Evolutionary conservation across 495 filamentous ascomycete genomes (phyloP).

Genomic region (Daldinia loculata): DNA sequence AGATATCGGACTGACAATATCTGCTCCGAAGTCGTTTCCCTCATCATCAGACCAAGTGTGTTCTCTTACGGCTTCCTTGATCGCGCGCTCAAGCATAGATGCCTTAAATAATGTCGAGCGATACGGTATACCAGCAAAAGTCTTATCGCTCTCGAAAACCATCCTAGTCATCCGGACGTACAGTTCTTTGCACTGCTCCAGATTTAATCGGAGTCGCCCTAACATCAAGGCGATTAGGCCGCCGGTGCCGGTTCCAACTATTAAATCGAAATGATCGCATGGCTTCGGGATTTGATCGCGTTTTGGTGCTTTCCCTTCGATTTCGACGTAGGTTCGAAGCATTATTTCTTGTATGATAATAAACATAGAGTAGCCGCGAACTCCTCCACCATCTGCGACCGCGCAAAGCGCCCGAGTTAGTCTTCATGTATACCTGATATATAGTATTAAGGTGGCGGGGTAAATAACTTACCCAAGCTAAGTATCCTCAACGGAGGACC

Average conservation of each 20-base stretch:
- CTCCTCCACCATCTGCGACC: constrained; percentile 86
- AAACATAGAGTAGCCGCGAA: constrained; percentile 96
- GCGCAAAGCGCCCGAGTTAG: constrained; percentile 26
- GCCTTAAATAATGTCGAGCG: constrained; percentile 95
- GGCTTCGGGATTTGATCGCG: constrained; percentile 93
- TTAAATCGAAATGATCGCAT: constrained; percentile 98
- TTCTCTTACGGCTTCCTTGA: constrained; percentile 85
- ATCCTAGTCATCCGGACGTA: constrained; percentile 92
- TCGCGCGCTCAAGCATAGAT: constrained; percentile 92
- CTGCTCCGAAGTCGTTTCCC: constrained; percentile 68
- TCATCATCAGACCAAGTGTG: constrained; percentile 83
- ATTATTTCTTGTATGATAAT: constrained; percentile 96
- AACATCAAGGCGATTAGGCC: constrained; percentile 97
- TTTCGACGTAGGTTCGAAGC: constrained; percentile 89
- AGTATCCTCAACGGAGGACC: constrained; percentile 91
- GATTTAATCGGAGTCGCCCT: constrained; percentile 86
- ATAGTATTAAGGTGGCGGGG: constrained; percentile 3
- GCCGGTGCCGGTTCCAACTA: constrained; percentile 92
- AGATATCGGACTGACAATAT: constrained; percentile 46
- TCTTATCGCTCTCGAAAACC: constrained; percentile 99
- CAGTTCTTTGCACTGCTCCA: constrained; percentile 95
- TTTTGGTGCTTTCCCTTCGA: constrained; percentile 80
- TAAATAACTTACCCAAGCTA: constrained; percentile 75
- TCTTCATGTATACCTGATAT: not conserved
- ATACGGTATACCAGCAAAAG: constrained; percentile 91